Evolutionary conservation across 2,329 filamentous ascomycete species (phyloP).

Genomic region (Helotiales sp.): DNA sequence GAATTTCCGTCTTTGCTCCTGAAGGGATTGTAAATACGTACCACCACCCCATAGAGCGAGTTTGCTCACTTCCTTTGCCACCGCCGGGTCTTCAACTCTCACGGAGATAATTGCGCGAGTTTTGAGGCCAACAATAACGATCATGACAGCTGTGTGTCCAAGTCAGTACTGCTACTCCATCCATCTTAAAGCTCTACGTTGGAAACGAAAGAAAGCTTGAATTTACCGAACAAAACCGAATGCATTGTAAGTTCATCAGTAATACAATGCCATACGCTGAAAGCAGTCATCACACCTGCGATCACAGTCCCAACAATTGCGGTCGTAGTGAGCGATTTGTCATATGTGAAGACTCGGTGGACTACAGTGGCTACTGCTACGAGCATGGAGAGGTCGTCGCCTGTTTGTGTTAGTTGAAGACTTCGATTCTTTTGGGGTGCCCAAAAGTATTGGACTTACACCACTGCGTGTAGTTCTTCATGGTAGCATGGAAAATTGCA

Average conservation of each 20-base stretch:
- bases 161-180: not conserved
- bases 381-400: constrained; percentile 64
- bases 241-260: constrained; percentile 38
- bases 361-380: constrained; percentile 56
- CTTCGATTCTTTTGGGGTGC: not conserved
- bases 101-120: constrained; percentile 39
- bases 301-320: constrained; percentile 49
- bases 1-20: not conserved
- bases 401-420: constrained; percentile 28
- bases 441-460: constrained; percentile 39
- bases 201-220: not conserved
- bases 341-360: constrained; percentile 52
- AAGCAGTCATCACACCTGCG: constrained; percentile 46
- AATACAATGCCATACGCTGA: constrained; percentile 48
- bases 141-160: constrained; percentile 27
- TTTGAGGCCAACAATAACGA: constrained; percentile 33
- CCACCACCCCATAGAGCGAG: constrained; percentile 36
- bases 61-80: constrained; percentile 35
- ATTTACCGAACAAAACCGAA: constrained; percentile 36
- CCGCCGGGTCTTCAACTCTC: constrained; percentile 32
- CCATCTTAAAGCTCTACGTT: not conserved
- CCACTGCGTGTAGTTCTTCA: constrained; percentile 54
- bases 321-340: constrained; percentile 56
- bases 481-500: constrained; percentile 49
- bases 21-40: constrained; percentile 25